A percentile compares a stretch with the other conserved stretches of the same genome.
These are phyloP conservation scores for Durusdinium trenchii DNA, from an alignment of 73 alveolate genomes.

Conservation along the genomic window DNA sequence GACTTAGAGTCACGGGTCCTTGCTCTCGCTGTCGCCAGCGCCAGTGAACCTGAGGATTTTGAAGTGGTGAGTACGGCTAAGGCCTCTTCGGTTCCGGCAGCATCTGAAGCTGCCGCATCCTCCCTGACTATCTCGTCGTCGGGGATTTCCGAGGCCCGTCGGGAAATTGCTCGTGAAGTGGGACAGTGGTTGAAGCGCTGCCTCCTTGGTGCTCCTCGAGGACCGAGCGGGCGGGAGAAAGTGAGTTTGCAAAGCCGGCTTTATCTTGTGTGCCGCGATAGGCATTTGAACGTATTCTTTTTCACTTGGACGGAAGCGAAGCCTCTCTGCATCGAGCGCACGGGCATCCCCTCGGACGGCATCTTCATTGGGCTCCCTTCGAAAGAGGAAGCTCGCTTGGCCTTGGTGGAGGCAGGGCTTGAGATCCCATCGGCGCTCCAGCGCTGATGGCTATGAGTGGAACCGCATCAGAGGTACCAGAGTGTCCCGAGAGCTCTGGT, in stretches of 20 bases:
- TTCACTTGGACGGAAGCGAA: neutral
- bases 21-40: neutral
- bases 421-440: neutral
- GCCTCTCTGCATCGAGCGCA: neutral
- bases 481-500: neutral
- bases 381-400: neutral
- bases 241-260: neutral
- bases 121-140: neutral
- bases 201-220: neutral
- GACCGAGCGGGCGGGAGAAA: neutral
- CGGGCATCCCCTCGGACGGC: neutral
- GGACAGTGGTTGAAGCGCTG: neutral
- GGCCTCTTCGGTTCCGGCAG: neutral
- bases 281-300: neutral
- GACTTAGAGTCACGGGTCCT: neutral
- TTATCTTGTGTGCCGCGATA: neutral
- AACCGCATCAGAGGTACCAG: slow-evolving; percentile 5
- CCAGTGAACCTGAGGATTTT: neutral
- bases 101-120: neutral
- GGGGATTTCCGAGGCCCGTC: neutral
- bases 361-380: neutral
- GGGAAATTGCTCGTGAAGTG: neutral
- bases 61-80: neutral
- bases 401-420: neutral
- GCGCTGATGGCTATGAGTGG: neutral